Conservation (phyloP, 768 basidiomycete species). For the Chalciporus piperatus region DNA sequence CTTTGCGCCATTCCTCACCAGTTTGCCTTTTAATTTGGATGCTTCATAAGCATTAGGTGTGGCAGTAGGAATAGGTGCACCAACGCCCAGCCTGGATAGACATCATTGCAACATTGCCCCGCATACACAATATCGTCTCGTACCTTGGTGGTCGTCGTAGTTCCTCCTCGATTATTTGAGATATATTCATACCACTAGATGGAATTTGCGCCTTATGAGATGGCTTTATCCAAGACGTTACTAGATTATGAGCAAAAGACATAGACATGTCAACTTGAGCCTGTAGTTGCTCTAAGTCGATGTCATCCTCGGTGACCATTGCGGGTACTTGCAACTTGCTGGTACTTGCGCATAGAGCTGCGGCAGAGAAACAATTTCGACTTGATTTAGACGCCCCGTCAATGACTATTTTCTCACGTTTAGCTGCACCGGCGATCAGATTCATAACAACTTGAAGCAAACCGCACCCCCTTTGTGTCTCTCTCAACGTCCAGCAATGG, state of each 20-base stretch:
- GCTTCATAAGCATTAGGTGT: constrained; percentile 47
- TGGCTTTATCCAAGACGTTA: constrained; percentile 75
- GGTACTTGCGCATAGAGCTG: background rate
- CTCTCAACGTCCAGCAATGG: constrained; percentile 12
- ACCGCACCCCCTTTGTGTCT: background rate
- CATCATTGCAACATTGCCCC: constrained; percentile 5
- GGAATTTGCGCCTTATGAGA: constrained; percentile 38
- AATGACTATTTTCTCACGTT: constrained; percentile 20
- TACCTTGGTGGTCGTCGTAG: constrained; percentile 72
- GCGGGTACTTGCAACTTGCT: background rate
- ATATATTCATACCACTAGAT: constrained; percentile 31
- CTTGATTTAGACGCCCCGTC: background rate
- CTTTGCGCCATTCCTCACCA: constrained; percentile 51
- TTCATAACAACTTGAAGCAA: too few relatives aligned
- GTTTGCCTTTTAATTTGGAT: constrained; percentile 59
- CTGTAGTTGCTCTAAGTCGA: constrained; percentile 68
- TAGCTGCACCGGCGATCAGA: background rate
- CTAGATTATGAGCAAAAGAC: constrained; percentile 70
- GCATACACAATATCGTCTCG: background rate
- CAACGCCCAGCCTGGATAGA: constrained; percentile 64
- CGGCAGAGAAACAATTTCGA: too few relatives aligned
- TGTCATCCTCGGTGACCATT: constrained; percentile 47
- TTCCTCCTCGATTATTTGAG: constrained; percentile 62
- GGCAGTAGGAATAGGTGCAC: constrained; percentile 57
- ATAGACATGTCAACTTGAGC: constrained; percentile 82